A percentile compares a stretch with the other conserved stretches of the same genome.
phyloP scores from a whole-genome alignment of 2,329 filamentous ascomycete species.

The Plectosphaerella plurivora region DNA sequence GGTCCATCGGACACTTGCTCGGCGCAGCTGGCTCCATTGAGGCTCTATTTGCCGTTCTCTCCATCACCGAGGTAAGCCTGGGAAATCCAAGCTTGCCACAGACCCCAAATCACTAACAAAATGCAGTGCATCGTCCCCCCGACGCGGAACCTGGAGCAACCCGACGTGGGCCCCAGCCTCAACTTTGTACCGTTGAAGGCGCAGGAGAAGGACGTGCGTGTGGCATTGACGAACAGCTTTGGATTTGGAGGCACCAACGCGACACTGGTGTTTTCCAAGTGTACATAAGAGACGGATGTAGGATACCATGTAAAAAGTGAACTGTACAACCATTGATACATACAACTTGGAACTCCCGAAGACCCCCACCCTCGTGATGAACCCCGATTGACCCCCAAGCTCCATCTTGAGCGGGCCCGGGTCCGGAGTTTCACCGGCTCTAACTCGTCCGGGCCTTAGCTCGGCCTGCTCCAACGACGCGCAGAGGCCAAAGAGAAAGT shows the following conservation, averaged over 20 bases:
- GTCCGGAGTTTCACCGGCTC: slow-evolving; percentile 12
- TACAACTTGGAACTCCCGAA: not conserved
- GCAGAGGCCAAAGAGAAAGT: slow-evolving; percentile 5
- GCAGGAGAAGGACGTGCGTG: slow-evolving; percentile 65
- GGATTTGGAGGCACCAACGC: slow-evolving; percentile 97
- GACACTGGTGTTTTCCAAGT: slow-evolving; percentile 67
- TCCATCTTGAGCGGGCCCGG: not conserved
- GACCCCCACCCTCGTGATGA: not conserved
- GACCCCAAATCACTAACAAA: slow-evolving; percentile 10
- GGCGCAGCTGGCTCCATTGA: slow-evolving; percentile 91
- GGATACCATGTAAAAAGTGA: not conserved
- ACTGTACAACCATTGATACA: not conserved
- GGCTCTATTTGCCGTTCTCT: slow-evolving; percentile 77
- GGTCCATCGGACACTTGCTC: slow-evolving; percentile 84
- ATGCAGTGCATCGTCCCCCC: slow-evolving; percentile 72
- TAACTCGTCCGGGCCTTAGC: slow-evolving; percentile 7
- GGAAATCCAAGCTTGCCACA: slow-evolving; percentile 1
- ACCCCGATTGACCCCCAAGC: not conserved
- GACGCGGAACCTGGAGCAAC: slow-evolving; percentile 73
- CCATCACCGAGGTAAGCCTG: slow-evolving; percentile 67
- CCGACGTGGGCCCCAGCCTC: slow-evolving; percentile 66
- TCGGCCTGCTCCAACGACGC: not conserved
- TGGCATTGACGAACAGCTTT: slow-evolving; percentile 91
- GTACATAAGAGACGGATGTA: not conserved
- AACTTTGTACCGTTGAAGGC: slow-evolving; percentile 76